Evolutionary conservation across 2,329 filamentous ascomycete species (phyloP).

Genomic region (Coniochaeta prunicola): DNA sequence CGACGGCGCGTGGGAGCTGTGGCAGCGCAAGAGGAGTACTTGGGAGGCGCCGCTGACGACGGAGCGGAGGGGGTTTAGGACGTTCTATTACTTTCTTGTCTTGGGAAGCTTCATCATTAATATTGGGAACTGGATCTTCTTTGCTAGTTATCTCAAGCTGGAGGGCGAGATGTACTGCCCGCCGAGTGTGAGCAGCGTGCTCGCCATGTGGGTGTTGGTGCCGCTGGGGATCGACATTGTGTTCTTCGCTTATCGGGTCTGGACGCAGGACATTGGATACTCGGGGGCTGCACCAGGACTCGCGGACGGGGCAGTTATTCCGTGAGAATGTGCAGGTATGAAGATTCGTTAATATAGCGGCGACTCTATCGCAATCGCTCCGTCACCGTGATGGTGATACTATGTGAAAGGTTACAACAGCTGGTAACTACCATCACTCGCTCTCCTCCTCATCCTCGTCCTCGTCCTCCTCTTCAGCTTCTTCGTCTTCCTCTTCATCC

Average conservation of each 20-base stretch:
- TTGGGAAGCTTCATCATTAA: not conserved
- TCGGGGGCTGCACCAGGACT: not conserved
- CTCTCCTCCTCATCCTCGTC: constrained; percentile 9
- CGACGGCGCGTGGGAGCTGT: not conserved
- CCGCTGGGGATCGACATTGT: not conserved
- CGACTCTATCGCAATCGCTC: not conserved
- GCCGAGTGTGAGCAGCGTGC: not conserved
- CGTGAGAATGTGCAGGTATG: not conserved
- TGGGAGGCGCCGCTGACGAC: not conserved
- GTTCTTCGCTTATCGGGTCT: not conserved
- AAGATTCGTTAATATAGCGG: not conserved
- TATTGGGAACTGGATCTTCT: constrained; percentile 1
- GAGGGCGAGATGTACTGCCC: not conserved
- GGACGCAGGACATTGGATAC: not conserved
- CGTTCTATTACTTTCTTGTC: not conserved
- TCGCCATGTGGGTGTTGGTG: not conserved
- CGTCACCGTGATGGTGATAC: not conserved
- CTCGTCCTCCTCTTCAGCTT: constrained; percentile 7
- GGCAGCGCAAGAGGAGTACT: not conserved
- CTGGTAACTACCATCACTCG: constrained; percentile 7
- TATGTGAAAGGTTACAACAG: not conserved
- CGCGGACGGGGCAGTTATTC: not conserved
- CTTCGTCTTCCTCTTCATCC: constrained; percentile 1
- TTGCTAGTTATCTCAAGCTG: not conserved
- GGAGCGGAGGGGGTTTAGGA: not conserved